Evolutionary conservation across 2,329 filamentous ascomycete genomes (phyloP), one percentile per base, ranked within the genome.

Genomic region (Fusarium sp.): DNA sequence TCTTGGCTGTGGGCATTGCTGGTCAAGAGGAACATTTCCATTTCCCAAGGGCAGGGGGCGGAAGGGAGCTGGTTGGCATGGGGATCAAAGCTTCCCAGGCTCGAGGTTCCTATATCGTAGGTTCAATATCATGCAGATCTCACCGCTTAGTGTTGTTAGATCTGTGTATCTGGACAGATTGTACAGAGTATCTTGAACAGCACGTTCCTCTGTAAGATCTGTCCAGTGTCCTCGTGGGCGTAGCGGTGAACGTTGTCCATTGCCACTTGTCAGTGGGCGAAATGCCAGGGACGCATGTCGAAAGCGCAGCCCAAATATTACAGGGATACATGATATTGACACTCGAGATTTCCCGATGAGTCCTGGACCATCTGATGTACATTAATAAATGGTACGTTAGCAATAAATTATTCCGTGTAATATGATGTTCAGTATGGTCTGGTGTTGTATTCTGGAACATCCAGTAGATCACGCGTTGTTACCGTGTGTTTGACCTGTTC

Each of bases 391-490:
- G 34, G 9, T 15, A 10, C 10, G 10, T 41, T 41, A 27, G 22
- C 12, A 18, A 52, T 8, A 16, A 41, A 13, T 52, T 52, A 41
- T 40, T 24, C 22, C 30, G 24, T 41, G 32, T 52, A 7, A 7
- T 41, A 52, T 52, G 48, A 52, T 52, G 48, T 20, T 27, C 48
- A 10, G 32, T 52, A 52, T 41, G 48, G 24, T 41, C 38, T 27
- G 8, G 6, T 16, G 48, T 52, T 18, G 32, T 20, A 41, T 52
- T 52, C 18, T 41, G 18, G 24, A 38, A 38, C 18, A 38, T 12
- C 18, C 6, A 25, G n/a, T 16, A 20, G 32, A 41, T 32, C 32
- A 25, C 32, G 48, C 48, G 32, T 52, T 40, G 32, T 52, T 27
- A 52, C 18, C 18, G 22, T 25, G 9, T 27, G 32, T 24, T 20